Evolutionary conservation across 768 basidiomycete species (phyloP).

Genomic region (Multifurca ochricompacta): DNA sequence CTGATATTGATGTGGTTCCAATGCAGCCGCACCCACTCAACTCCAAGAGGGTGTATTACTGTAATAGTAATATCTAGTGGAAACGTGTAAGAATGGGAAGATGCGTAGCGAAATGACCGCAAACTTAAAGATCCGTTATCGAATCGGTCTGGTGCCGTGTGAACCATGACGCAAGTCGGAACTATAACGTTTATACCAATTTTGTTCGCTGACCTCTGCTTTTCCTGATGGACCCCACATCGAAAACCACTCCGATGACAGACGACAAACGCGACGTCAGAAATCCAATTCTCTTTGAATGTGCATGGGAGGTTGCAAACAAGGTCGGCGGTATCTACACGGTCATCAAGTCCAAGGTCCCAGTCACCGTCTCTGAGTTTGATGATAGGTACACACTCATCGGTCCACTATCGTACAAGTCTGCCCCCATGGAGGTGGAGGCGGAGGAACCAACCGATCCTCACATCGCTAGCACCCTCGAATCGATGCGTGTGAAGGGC

Average conservation of each 20-base stretch:
- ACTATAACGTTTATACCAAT: background rate
- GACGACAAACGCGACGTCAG: slow-evolving; percentile 60
- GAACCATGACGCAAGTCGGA: slow-evolving; percentile 14
- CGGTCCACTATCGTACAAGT: slow-evolving; percentile 97
- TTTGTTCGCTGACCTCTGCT: background rate
- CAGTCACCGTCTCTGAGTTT: slow-evolving; percentile 94
- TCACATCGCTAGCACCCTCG: slow-evolving; percentile 64
- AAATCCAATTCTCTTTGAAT: slow-evolving; percentile 82
- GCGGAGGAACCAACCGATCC: slow-evolving; percentile 81
- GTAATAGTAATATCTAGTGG: too few relatives aligned
- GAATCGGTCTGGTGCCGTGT: slow-evolving; percentile 10
- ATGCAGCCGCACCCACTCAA: too few relatives aligned
- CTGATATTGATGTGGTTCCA: too few relatives aligned
- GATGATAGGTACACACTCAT: slow-evolving; percentile 94
- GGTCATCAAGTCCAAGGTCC: slow-evolving; percentile 99
- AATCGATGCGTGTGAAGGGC: slow-evolving; percentile 81
- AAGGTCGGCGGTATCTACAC: slow-evolving; percentile 99
- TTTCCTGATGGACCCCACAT: slow-evolving; percentile 6
- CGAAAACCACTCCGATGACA: slow-evolving; percentile 23
- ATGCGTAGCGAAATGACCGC: background rate
- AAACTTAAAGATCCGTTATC: too few relatives aligned
- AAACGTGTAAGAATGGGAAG: too few relatives aligned
- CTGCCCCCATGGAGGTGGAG: slow-evolving; percentile 98
- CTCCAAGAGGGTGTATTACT: too few relatives aligned
- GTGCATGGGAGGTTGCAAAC: slow-evolving; percentile 98